Evolutionary conservation across 129 eudicot genomes (phyloP), one percentile per base, ranked within the genome.

Genomic region (Chrysanthemum makinoi): DNA sequence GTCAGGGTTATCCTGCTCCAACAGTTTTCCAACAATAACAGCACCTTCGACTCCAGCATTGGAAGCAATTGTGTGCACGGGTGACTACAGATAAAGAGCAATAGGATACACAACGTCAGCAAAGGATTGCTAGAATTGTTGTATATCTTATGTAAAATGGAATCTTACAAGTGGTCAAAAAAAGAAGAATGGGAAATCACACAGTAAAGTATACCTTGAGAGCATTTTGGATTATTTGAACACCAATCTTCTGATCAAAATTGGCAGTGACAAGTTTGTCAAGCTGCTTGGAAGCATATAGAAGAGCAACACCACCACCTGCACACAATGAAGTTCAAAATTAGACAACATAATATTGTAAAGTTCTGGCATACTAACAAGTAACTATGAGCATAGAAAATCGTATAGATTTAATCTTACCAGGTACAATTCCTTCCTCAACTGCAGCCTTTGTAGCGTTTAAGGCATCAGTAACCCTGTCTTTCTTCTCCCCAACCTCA

Each of bases 391-490:
- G 20, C 5, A 39, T 30, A 7, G 6, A 39, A 10, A 47, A 58
- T 11, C 48, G 6, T 52, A 24, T 55, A 18, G 28, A 44, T 10
- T 33, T 68, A 58, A 53, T 7, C 4, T 49, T 75, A 88, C 95
- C 95, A 33, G 95, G 95, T 59, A 88, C 88, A 59, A 85, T 88
- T 39, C 91, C 96, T 80, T 85, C 96, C 61, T 85, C 96, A 46
- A 88, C 96, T 60, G 96, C 96, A 72, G 96, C 96, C 79, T 83
- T 88, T 22, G 96, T 88, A 10, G 96, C 96, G 83, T 88, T 88
- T n/a, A 88, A 72, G 65, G 91, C 95, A 83, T 88, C 96, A 3
- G 83, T 88, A 20, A 88, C 96, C 77, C 96, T 81, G 72, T 88
- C 96, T 68, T 88, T 88, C 81, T 84, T 85, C 70, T 88, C 96